Evolutionary conservation across 1,139 yeast species (phyloP).

Genomic region (Martiniozyma asiatica): DNA sequence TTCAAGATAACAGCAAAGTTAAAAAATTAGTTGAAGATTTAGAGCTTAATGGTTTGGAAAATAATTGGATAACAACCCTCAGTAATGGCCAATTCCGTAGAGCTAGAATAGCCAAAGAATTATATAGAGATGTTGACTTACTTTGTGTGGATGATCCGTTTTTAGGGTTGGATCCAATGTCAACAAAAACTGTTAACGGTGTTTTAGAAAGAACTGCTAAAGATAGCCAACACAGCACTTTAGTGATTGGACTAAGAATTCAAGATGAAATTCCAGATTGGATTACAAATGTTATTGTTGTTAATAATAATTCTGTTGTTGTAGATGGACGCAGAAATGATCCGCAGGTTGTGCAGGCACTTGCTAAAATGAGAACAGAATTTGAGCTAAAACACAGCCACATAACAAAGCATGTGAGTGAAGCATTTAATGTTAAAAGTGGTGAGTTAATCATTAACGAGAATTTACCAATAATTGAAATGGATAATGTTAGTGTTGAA

Average conservation of each 20-base stretch:
- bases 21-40: slow-evolving; percentile 27
- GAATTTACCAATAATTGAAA: slow-evolving; percentile 33
- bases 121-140: slow-evolving; percentile 53
- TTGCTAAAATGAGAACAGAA: slow-evolving; percentile 16
- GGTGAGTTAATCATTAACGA: no score
- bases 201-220: slow-evolving; percentile 30
- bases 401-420: slow-evolving; percentile 3
- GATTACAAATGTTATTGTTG: slow-evolving; percentile 62
- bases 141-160: slow-evolving; percentile 84
- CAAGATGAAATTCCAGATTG: slow-evolving; percentile 72
- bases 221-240: no score
- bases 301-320: slow-evolving; percentile 40
- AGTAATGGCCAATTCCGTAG: slow-evolving; percentile 92
- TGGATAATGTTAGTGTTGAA: slow-evolving; percentile 51
- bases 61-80: slow-evolving; percentile 74
- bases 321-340: slow-evolving; percentile 34
- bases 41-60: slow-evolving; percentile 41
- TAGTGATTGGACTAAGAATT: slow-evolving; percentile 62
- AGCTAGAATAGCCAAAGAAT: slow-evolving; percentile 70
- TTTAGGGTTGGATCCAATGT: slow-evolving; percentile 75
- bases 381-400: slow-evolving; percentile 20
- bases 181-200: slow-evolving; percentile 47
- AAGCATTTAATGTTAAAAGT: no score
- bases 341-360: slow-evolving; percentile 22
- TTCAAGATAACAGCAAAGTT: slow-evolving; percentile 10